Evolutionary conservation across 2,329 filamentous ascomycete genomes (phyloP).

Genomic region (Septoria linicola): DNA sequence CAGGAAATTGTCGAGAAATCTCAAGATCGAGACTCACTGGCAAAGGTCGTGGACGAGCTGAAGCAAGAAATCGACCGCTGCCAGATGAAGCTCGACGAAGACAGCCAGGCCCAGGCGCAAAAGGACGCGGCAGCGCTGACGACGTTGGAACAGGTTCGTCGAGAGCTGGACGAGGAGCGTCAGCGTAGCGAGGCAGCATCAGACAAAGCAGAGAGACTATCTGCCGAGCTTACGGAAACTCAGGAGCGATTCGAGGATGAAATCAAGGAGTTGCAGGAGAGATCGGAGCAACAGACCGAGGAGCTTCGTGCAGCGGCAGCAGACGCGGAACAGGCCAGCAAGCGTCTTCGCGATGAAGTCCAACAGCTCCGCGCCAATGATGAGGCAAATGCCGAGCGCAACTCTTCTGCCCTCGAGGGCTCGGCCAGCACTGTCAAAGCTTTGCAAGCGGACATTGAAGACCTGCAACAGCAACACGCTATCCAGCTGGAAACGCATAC

Average conservation of each 20-base stretch:
- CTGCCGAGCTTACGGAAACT: slow-evolving; percentile 12
- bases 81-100: slow-evolving; percentile 36
- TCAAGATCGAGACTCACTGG: slow-evolving; percentile 34
- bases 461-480: slow-evolving; percentile 16
- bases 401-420: slow-evolving; percentile 14
- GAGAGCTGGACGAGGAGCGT: slow-evolving; percentile 30
- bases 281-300: slow-evolving; percentile 18
- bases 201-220: slow-evolving; percentile 10
- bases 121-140: slow-evolving; percentile 24
- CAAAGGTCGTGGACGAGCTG: slow-evolving; percentile 35
- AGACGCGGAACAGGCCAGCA: slow-evolving; percentile 17
- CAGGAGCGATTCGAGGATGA: slow-evolving; percentile 17
- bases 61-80: slow-evolving; percentile 38
- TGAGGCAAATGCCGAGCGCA: slow-evolving; percentile 18
- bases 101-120: slow-evolving; percentile 34
- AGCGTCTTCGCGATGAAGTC: slow-evolving; percentile 23
- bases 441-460: slow-evolving; percentile 22
- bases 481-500: slow-evolving; percentile 19
- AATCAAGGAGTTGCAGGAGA: slow-evolving; percentile 20
- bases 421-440: slow-evolving; percentile 14
- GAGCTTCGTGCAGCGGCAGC: slow-evolving; percentile 15
- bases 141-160: slow-evolving; percentile 24
- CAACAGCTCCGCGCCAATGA: slow-evolving; percentile 14
- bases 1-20: slow-evolving; percentile 34
- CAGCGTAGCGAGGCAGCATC: slow-evolving; percentile 8